Evolutionary conservation across 2,329 filamentous ascomycete species (phyloP).

Genomic region (Penicillium paneum): DNA sequence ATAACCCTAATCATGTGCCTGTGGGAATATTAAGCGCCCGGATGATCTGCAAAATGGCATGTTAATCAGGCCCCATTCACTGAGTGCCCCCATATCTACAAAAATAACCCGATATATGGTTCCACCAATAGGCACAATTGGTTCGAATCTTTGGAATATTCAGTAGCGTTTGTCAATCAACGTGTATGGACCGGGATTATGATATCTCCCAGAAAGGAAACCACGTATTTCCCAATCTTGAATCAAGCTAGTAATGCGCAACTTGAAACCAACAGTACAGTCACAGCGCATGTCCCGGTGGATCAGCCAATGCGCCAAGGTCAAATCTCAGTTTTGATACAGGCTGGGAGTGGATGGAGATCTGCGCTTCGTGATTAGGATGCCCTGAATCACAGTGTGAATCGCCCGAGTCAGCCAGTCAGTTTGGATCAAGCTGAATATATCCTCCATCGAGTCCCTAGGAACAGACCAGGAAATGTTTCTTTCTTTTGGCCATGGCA

Average conservation of each 20-base stretch:
- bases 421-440: background rate
- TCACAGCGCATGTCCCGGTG: background rate
- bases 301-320: background rate
- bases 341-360: background rate
- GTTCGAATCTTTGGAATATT: background rate
- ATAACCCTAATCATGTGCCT: background rate
- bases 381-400: background rate
- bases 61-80: background rate
- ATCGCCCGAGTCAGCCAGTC: background rate
- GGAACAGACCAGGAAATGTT: background rate
- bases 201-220: background rate
- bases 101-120: background rate
- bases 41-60: background rate
- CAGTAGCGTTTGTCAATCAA: background rate
- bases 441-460: background rate
- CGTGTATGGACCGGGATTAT: too few relatives aligned
- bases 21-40: too few relatives aligned
- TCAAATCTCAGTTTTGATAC: background rate
- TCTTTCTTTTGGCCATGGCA: slow-evolving; percentile 3
- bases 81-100: background rate
- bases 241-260: background rate
- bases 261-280: background rate
- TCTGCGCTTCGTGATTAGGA: background rate
- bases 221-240: background rate
- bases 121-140: background rate